A percentile compares a stretch with the other conserved stretches of the same genome.
Conservation (phyloP, 257 asterid genomes). For the Pogostemon cablin region DNA sequence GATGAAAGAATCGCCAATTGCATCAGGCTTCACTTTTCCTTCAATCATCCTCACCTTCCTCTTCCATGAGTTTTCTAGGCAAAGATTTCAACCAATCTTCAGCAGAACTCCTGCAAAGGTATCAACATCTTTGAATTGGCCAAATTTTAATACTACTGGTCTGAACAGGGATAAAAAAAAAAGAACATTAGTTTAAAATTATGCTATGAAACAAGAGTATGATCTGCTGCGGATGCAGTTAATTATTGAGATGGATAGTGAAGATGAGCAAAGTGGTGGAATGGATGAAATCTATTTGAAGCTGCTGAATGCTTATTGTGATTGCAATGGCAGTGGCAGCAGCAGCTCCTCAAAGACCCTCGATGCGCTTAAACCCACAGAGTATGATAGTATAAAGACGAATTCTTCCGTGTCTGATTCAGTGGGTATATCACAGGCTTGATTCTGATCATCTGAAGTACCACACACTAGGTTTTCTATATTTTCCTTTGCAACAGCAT, state of each 20-base stretch:
- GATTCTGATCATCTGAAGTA: conserved; percentile 38
- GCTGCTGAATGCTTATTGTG: conserved; percentile 62
- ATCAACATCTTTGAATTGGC: neutral
- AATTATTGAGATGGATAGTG: conserved; percentile 81
- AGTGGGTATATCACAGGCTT: conserved; percentile 29
- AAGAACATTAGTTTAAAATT: too few relatives aligned
- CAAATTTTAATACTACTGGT: neutral
- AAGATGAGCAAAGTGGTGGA: conserved; percentile 61
- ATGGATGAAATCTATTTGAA: conserved; percentile 62
- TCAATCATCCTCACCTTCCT: conserved; percentile 72
- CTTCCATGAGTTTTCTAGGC: conserved; percentile 79
- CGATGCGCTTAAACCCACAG: conserved; percentile 31
- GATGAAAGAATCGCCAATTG: conserved; percentile 67
- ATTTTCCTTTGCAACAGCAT: neutral
- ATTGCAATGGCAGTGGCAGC: conserved; percentile 28
- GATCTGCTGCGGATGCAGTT: conserved; percentile 41
- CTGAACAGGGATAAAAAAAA: neutral
- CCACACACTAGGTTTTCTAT: conserved; percentile 25
- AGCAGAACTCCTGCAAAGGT: conserved; percentile 66
- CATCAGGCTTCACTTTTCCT: conserved; percentile 73
- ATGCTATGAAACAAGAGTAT: neutral
- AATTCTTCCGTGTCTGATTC: conserved; percentile 5
- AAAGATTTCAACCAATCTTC: conserved; percentile 76
- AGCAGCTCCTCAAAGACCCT: conserved; percentile 22
- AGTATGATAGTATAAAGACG: conserved; percentile 6